Base-by-base conservation (phyloP, 164 flowering plant genomes). In the Nymphaea thermarum region DNA sequence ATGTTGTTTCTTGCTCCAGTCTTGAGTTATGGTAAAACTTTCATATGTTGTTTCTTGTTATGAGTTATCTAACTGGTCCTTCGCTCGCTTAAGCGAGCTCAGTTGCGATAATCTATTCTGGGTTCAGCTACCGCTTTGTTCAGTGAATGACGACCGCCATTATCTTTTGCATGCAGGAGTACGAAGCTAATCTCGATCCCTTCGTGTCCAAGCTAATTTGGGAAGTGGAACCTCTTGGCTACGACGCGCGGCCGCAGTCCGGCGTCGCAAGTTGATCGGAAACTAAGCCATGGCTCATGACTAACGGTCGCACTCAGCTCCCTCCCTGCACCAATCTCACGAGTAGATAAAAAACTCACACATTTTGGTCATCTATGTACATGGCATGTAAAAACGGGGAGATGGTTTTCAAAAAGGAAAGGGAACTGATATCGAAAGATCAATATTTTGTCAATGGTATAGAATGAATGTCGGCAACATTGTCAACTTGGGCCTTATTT, bases 181-280 rank as follows among this genome's bases (percentile, higher is more conserved):
- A 67, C 51, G 68, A 45, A 3, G 43, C 68, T 41, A 7, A 67
- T 43, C 42, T 15, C 4, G 68, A 67, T 67, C 60, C 18, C 5
- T 8, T 51, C 11, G 42, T 57, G 18, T 47, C 61, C 68, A 25
- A 67, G 68, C 51, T 67, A 61, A 41, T 36, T 0, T 67, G 68
- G 68, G 68, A 67, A 10, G 44, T 53, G 12, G 68, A 62, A 6
- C 3, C 25, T 17, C 12, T 17, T 41, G 64, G 8, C 11, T 62
- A 62, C n/a, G 64, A 62, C 11, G 42, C 64, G 8, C 41, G 3
- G 8, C n/a, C 3, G 36, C 10, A 62, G 10, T 12, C 12, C 8
- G n/a, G 42, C 25, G 64, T 8, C 2, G 42, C 64, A 12, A 17
- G 17, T 4, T 62, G 42, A 17, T 4, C 25, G 3, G 42, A 17